phyloP scores from a whole-genome alignment of 305 asterid genomes.

The Lippia alba region DNA sequence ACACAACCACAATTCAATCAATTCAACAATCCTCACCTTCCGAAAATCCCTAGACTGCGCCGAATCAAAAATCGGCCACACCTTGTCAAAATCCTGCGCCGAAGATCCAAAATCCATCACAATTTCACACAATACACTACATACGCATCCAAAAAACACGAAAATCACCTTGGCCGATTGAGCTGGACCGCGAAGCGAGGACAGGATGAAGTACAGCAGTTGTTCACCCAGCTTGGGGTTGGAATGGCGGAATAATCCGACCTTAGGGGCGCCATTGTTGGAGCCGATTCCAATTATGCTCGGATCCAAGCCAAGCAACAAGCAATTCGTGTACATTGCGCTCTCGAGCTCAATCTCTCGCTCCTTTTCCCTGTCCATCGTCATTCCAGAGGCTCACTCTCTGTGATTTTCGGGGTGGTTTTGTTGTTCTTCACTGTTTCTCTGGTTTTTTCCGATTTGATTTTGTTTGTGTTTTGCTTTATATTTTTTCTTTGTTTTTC shows the following conservation, averaged over 20 bases:
- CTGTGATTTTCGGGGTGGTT: constrained; percentile 37
- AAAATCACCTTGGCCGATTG: constrained; percentile 84
- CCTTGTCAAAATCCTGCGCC: constrained; percentile 92
- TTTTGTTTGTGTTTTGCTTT: constrained; percentile 39
- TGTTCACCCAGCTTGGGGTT: constrained; percentile 99
- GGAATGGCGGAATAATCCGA: constrained; percentile 94
- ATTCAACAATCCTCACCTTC: constrained; percentile 59
- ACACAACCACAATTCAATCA: constrained; percentile 15
- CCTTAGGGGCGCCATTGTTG: constrained; percentile 82
- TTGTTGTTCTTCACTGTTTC: constrained; percentile 17
- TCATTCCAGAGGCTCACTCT: constrained; percentile 61
- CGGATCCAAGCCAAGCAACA: constrained; percentile 97
- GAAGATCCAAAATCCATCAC: constrained; percentile 38
- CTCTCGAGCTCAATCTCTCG: constrained; percentile 98
- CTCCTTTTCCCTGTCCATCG: constrained; percentile 99
- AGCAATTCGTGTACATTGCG: constrained; percentile 99
- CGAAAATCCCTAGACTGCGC: constrained; percentile 99
- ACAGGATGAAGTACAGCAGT: constrained; percentile 88
- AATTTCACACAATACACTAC: background rate
- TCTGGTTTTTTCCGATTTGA: constrained; percentile 45
- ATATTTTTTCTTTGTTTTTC: constrained; percentile 10
- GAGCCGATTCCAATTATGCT: constrained; percentile 85
- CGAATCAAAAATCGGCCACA: constrained; percentile 99
- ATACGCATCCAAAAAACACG: background rate
- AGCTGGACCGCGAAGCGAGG: constrained; percentile 94